phyloP scores from a whole-genome alignment of 257 asterid species.

The Solanum chilense region DNA sequence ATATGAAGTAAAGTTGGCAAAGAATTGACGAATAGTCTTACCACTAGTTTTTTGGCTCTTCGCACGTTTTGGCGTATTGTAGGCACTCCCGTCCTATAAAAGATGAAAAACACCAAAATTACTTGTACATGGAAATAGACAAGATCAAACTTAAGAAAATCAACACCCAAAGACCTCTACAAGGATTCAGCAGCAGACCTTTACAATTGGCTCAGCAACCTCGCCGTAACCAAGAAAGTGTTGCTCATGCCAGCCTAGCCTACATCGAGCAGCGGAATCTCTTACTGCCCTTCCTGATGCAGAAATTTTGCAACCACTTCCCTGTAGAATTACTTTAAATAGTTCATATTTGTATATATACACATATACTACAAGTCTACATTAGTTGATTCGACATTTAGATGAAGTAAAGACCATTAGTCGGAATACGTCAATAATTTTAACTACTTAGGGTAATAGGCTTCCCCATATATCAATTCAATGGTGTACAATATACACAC shows the following conservation, averaged over 20 bases:
- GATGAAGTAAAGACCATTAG: neutral
- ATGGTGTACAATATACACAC: neutral
- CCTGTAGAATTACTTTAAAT: slow-evolving; percentile 22
- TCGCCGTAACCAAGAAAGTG: slow-evolving; percentile 43
- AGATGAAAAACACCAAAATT: neutral
- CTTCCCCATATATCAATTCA: neutral
- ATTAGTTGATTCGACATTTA: neutral
- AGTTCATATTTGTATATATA: neutral
- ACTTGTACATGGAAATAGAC: neutral
- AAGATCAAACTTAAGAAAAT: neutral
- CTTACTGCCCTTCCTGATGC: slow-evolving; percentile 73
- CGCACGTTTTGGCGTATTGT: slow-evolving; percentile 55
- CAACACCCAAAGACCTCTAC: neutral
- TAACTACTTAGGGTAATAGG: neutral
- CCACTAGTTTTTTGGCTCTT: slow-evolving; percentile 70
- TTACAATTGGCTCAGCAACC: slow-evolving; percentile 42
- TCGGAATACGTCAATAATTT: too few relatives aligned
- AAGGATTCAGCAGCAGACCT: slow-evolving; percentile 17
- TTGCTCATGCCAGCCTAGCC: slow-evolving; percentile 91
- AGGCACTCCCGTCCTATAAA: slow-evolving; percentile 55
- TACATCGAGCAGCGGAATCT: slow-evolving; percentile 41
- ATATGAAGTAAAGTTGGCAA: neutral
- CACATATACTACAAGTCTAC: neutral
- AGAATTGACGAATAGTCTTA: slow-evolving; percentile 15
- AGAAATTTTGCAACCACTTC: slow-evolving; percentile 55